A percentile compares a stretch with the other conserved stretches of the same genome.
Evolutionary conservation across 352 stramenopile species (phyloP).

Genomic region (Phytophthora aleatoria): DNA sequence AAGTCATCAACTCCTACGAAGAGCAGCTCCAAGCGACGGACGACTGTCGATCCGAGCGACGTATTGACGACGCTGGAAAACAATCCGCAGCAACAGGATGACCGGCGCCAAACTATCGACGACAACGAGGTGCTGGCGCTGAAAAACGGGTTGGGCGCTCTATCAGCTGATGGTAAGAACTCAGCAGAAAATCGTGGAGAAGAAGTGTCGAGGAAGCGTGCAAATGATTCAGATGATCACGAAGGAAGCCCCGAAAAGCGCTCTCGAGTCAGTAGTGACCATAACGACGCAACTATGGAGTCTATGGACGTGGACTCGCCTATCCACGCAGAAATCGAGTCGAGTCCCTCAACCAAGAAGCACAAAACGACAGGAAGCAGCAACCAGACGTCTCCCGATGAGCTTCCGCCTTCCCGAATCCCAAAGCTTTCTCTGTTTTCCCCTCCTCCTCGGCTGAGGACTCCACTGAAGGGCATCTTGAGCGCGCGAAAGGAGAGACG

Average conservation of each 20-base stretch:
- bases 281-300: constrained; percentile 19
- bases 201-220: constrained; percentile 38
- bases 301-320: constrained; percentile 28
- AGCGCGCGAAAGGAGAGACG: constrained; percentile 67
- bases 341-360: constrained; percentile 4
- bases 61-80: constrained; percentile 30
- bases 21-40: constrained; percentile 28
- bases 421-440: constrained; percentile 24
- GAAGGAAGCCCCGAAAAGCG: constrained; percentile 24
- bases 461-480: constrained; percentile 75
- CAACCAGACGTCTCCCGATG: constrained; percentile 10
- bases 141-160: constrained; percentile 23
- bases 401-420: constrained; percentile 8
- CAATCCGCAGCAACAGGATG: constrained; percentile 10
- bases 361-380: not conserved
- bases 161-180: constrained; percentile 10
- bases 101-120: constrained; percentile 66
- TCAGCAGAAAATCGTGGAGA: constrained; percentile 5
- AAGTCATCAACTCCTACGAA: constrained; percentile 8
- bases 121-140: constrained; percentile 53
- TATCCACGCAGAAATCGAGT: constrained; percentile 1
- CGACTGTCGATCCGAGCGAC: constrained; percentile 64
- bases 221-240: constrained; percentile 19
- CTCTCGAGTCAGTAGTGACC: not conserved
- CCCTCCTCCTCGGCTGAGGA: constrained; percentile 37